Conservation (phyloP, 2,329 filamentous ascomycete species). For the Xylaria sp. region DNA sequence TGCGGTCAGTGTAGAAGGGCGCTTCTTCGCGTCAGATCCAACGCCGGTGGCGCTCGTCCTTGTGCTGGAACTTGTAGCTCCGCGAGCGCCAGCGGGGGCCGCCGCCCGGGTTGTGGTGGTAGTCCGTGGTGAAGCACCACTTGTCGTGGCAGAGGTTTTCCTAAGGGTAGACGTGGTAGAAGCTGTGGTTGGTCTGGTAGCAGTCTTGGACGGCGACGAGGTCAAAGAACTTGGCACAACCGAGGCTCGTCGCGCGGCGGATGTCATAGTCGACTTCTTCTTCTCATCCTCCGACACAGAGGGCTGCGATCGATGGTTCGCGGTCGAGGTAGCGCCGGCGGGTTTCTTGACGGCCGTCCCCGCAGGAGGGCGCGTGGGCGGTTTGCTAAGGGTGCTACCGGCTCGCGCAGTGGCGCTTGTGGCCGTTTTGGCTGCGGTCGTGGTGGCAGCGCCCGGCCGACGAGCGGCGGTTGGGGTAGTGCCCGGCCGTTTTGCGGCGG, state of each 20-base stretch:
- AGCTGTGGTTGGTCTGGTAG: conserved; percentile 52
- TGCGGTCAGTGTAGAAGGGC: conserved; percentile 63
- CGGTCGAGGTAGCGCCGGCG: conserved; percentile 52
- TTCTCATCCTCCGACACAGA: conserved; percentile 63
- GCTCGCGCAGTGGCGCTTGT: conserved; percentile 51
- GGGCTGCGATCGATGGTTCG: conserved; percentile 59
- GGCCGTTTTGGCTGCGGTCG: conserved; percentile 45
- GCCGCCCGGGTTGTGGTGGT: conserved; percentile 52
- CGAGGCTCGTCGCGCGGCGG: conserved; percentile 58
- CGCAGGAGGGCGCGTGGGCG: conserved; percentile 60
- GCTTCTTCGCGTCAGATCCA: conserved; percentile 65
- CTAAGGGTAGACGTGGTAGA: conserved; percentile 50
- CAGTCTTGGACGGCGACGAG: conserved; percentile 48
- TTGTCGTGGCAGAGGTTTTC: conserved; percentile 46
- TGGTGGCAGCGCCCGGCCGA: conserved; percentile 50
- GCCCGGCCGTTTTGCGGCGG: conserved; percentile 53
- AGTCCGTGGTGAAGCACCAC: conserved; percentile 50
- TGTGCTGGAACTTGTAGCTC: conserved; percentile 47
- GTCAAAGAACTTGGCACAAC: conserved; percentile 56
- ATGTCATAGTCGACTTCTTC: conserved; percentile 56
- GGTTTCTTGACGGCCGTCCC: conserved; percentile 52
- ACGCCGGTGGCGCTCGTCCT: conserved; percentile 53
- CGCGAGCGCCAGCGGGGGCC: conserved; percentile 51
- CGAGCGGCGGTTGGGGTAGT: conserved; percentile 50
- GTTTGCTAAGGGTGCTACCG: conserved; percentile 59